Conservation (phyloP, 2,329 filamentous ascomycete genomes). For the Pestalotiopsis sp. region DNA sequence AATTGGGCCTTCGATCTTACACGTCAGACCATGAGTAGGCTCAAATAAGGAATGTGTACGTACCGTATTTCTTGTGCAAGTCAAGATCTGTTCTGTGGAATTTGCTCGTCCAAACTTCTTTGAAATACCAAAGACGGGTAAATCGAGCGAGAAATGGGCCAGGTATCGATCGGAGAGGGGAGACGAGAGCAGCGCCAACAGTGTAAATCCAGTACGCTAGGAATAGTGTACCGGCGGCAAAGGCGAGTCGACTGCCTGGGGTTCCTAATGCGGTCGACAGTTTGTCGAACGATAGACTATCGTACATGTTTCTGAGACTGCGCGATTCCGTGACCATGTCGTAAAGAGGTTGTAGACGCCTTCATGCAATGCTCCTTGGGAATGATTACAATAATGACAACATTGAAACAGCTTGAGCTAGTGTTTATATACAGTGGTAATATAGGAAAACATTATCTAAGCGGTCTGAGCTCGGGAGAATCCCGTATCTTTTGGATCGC, state of each 20-base stretch:
- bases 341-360: too few relatives aligned
- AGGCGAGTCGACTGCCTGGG: neutral
- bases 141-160: conserved; percentile 41
- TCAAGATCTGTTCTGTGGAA: conserved; percentile 29
- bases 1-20: conserved; percentile 29
- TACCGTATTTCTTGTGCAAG: conserved; percentile 32
- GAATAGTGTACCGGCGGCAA: neutral
- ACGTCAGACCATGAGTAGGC: neutral
- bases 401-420: too few relatives aligned
- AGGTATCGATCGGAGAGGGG: conserved; percentile 26
- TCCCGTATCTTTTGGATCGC: too few relatives aligned
- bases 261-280: too few relatives aligned
- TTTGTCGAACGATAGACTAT: too few relatives aligned
- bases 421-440: too few relatives aligned
- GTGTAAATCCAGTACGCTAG: neutral
- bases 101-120: conserved; percentile 21
- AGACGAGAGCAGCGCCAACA: neutral
- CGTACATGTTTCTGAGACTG: too few relatives aligned
- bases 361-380: too few relatives aligned
- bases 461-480: too few relatives aligned
- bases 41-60: neutral
- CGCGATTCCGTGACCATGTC: too few relatives aligned
- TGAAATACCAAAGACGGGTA: conserved; percentile 39
- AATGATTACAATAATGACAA: too few relatives aligned
- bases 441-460: too few relatives aligned